A percentile compares a stretch with the other conserved stretches of the same genome.
phyloP scores from a whole-genome alignment of 495 filamentous ascomycete species.

The Aspergillus saccharolyticus region DNA sequence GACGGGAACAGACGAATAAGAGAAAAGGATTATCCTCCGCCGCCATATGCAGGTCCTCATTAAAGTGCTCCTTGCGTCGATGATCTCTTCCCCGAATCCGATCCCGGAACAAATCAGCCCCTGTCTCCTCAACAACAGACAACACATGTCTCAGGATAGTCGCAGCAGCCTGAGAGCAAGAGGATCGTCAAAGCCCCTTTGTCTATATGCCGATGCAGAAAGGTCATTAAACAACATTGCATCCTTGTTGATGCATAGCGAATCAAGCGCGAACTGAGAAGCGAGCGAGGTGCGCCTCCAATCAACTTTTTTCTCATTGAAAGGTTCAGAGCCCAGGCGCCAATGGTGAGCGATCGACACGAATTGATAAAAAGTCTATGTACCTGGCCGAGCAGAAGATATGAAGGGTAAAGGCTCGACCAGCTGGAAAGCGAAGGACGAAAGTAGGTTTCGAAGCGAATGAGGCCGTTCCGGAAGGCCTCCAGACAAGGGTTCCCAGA shows the following conservation, averaged over 20 bases:
- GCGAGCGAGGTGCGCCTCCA: constrained; percentile 29
- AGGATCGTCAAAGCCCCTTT: constrained; percentile 14
- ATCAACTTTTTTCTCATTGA: constrained; percentile 27
- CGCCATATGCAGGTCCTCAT: not conserved
- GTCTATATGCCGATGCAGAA: constrained; percentile 40
- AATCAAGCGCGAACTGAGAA: constrained; percentile 40
- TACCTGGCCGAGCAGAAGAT: constrained; percentile 34
- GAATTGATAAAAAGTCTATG: constrained; percentile 37
- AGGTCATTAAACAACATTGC: constrained; percentile 25
- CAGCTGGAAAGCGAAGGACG: constrained; percentile 40
- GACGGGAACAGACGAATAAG: not conserved
- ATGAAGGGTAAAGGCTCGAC: constrained; percentile 30
- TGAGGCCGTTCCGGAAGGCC: constrained; percentile 14
- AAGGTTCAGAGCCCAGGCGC: constrained; percentile 35
- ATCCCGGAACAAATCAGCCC: not conserved
- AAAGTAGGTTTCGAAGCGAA: constrained; percentile 31
- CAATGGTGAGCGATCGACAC: constrained; percentile 45
- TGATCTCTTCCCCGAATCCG: not conserved
- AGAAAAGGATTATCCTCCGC: not conserved
- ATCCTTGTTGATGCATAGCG: constrained; percentile 36
- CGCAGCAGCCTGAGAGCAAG: constrained; percentile 10
- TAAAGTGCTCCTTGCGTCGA: not conserved
- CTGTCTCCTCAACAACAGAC: not conserved
- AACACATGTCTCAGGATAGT: constrained; percentile 3
- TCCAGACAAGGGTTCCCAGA: constrained; percentile 30